phyloP scores from a whole-genome alignment of 1,284 basidiomycete species.

The Sphagnurus paluster region DNA sequence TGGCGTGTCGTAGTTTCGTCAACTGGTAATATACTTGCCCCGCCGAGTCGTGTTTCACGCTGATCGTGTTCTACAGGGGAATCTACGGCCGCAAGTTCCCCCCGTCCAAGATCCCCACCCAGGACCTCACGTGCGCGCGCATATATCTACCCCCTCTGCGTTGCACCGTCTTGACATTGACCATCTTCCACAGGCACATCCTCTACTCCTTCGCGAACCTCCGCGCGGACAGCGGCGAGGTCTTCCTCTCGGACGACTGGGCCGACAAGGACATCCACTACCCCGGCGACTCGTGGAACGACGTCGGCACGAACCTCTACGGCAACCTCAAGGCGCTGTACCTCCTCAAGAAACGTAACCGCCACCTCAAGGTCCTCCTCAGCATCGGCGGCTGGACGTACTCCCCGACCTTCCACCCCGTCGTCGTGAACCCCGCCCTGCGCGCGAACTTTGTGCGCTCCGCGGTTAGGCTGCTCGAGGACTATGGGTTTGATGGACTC shows the following conservation, averaged over 20 bases:
- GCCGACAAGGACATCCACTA: slow-evolving; percentile 91
- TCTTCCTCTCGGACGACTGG: slow-evolving; percentile 89
- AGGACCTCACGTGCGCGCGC: slow-evolving; percentile 79
- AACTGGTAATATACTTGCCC: too few relatives aligned
- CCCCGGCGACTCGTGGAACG: slow-evolving; percentile 84
- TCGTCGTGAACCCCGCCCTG: slow-evolving; percentile 62
- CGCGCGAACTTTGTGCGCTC: slow-evolving; percentile 79
- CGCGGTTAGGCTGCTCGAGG: slow-evolving; percentile 80
- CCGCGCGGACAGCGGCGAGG: slow-evolving; percentile 79
- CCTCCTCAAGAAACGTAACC: slow-evolving; percentile 83
- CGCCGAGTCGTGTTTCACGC: too few relatives aligned
- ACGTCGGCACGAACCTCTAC: slow-evolving; percentile 82
- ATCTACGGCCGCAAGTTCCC: slow-evolving; percentile 91
- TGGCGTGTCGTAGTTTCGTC: slow-evolving; percentile 60
- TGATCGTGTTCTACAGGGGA: slow-evolving; percentile 63
- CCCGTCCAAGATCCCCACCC: slow-evolving; percentile 76
- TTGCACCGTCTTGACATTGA: background rate
- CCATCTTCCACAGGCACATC: slow-evolving; percentile 69
- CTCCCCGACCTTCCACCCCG: slow-evolving; percentile 76
- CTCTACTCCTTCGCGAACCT: slow-evolving; percentile 94
- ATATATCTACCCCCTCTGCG: background rate
- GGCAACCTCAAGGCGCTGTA: slow-evolving; percentile 95
- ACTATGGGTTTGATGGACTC: slow-evolving; percentile 72
- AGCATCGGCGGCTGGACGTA: slow-evolving; percentile 96
- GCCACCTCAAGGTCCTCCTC: slow-evolving; percentile 83